These are phyloP conservation scores for Rhododendron molle DNA, from an alignment of 148 eudicot species.

Conservation along the genomic window DNA sequence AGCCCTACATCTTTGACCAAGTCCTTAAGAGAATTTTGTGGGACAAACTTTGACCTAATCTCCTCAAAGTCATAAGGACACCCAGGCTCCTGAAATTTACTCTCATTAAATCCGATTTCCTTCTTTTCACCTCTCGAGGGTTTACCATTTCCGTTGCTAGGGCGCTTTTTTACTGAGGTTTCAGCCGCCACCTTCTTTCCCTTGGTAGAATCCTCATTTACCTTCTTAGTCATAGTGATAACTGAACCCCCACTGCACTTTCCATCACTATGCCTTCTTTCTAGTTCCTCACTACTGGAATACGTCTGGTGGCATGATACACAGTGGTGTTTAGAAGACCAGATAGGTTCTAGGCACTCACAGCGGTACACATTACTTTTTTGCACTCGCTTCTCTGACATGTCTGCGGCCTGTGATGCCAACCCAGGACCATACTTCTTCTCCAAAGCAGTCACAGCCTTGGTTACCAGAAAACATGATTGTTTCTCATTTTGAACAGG, in stretches of 20 bases:
- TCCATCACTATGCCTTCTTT: conserved; percentile 23
- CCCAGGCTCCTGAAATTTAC: conserved; percentile 15
- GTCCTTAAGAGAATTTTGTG: conserved; percentile 32
- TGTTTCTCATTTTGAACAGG: conserved; percentile 18
- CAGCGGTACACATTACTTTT: conserved; percentile 29
- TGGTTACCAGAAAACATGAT: conserved; percentile 18
- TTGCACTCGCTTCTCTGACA: conserved; percentile 13
- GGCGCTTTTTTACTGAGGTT: conserved; percentile 12
- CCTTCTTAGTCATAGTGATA: conserved; percentile 14
- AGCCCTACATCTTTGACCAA: conserved; percentile 39
- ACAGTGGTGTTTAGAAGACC: conserved; percentile 44
- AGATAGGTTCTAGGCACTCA: conserved; percentile 44
- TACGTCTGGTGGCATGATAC: conserved; percentile 34
- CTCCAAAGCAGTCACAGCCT: conserved; percentile 30
- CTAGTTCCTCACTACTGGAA: conserved; percentile 24
- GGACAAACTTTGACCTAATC: conserved; percentile 30
- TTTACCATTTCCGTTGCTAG: conserved; percentile 9
- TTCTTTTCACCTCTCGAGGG: conserved; percentile 16
- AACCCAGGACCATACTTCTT: conserved; percentile 30
- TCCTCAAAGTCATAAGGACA: conserved; percentile 42
- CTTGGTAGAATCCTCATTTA: conserved; percentile 20
- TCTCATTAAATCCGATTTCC: conserved; percentile 5
- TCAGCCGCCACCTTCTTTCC: conserved; percentile 22
- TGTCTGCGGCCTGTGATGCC: conserved; percentile 10
- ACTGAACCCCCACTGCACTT: conserved; percentile 18